Evolutionary conservation across 768 basidiomycete species (phyloP), one percentile per base, ranked within the genome.

Genomic region (Royoungia palumana): DNA sequence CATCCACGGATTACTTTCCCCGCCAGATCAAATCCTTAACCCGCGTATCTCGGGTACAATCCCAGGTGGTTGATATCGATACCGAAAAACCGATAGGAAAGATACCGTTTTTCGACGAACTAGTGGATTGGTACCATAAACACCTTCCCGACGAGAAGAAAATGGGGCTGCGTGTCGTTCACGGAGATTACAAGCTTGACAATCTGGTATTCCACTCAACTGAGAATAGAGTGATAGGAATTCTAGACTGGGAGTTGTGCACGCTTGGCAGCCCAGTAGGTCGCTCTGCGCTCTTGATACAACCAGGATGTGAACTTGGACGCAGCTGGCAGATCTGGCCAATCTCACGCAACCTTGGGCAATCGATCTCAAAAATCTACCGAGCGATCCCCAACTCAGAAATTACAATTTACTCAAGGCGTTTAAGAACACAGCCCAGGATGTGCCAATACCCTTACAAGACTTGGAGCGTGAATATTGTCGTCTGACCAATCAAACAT

Each of bases 121-220:
- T 96, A 58, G 70, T 90, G 45, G 66, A 67, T 13, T 96, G 89
- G 90, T 96, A 93, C 67, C 69, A 73, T 51, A 65, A 69, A 24
- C 78, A 89, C 60, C 70, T 90, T 22, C 94, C 91, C 2, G 81
- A 90, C 59, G 92, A 94, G 69, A 71, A 63, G 53, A 82, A 82
- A 64, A 79, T 77, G 1, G 90, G 89, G 1, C 72, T 79, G 46
- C 82, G 89, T n/a, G 83, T 99, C 54, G 93, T 98, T 6, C 95
- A 98, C 64, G 95, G 95, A 22, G 95, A 99, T 68, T 98, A 90
- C 66, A 99, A 99, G 67, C 74, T 95, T n/a, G 95, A 99, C 69
- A 99, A 99, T 66, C 66, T 99, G 55, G 79, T 97, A 54, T 98
- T 96, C 70, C 94, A 98, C 58, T 86, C 88, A 0, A 90, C 85